Percentiles rank a stretch among this genome's conserved stretches.
Evolutionary conservation across 768 basidiomycete genomes (phyloP).

Genomic region (Boletus rubropictus): DNA sequence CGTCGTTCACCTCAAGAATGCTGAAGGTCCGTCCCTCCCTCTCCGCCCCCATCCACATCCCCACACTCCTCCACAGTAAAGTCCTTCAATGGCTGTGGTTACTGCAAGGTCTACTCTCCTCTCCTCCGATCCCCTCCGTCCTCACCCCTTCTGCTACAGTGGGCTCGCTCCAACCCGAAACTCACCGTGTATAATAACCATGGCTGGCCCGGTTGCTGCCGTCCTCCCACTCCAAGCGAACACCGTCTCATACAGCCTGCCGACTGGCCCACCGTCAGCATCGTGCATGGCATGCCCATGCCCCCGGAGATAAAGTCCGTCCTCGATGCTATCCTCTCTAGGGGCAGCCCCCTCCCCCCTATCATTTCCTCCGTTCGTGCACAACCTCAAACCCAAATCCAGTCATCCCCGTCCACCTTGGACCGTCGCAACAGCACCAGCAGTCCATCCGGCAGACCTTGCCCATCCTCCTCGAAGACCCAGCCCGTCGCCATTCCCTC

Average conservation of each 20-base stretch:
- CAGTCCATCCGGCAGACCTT: slow-evolving; percentile 21
- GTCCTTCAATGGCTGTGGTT: slow-evolving; percentile 82
- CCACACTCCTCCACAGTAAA: slow-evolving; percentile 45
- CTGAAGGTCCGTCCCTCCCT: slow-evolving; percentile 57
- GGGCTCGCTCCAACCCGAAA: slow-evolving; percentile 62
- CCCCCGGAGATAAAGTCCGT: slow-evolving; percentile 66
- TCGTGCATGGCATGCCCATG: slow-evolving; percentile 68
- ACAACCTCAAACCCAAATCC: slow-evolving; percentile 30
- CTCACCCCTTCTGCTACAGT: slow-evolving; percentile 42
- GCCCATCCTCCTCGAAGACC: slow-evolving; percentile 34
- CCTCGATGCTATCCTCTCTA: slow-evolving; percentile 49
- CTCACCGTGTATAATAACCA: slow-evolving; percentile 57
- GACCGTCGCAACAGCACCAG: slow-evolving; percentile 46
- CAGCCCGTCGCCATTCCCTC: slow-evolving; percentile 31
- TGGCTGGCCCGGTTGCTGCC: slow-evolving; percentile 88
- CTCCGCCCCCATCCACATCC: slow-evolving; percentile 6
- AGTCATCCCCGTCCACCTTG: slow-evolving; percentile 26
- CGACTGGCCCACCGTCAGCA: slow-evolving; percentile 77
- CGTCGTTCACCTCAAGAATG: slow-evolving; percentile 76
- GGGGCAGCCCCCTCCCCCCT: slow-evolving; percentile 32
- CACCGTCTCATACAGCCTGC: slow-evolving; percentile 58
- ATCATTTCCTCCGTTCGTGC: slow-evolving; percentile 27
- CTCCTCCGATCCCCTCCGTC: slow-evolving; percentile 18
- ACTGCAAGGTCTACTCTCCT: slow-evolving; percentile 64
- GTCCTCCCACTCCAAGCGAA: slow-evolving; percentile 59